Evolutionary conservation across 805 yeast species (phyloP), one percentile per base, ranked within the genome.

Genomic region (Yarrowia porcina): DNA sequence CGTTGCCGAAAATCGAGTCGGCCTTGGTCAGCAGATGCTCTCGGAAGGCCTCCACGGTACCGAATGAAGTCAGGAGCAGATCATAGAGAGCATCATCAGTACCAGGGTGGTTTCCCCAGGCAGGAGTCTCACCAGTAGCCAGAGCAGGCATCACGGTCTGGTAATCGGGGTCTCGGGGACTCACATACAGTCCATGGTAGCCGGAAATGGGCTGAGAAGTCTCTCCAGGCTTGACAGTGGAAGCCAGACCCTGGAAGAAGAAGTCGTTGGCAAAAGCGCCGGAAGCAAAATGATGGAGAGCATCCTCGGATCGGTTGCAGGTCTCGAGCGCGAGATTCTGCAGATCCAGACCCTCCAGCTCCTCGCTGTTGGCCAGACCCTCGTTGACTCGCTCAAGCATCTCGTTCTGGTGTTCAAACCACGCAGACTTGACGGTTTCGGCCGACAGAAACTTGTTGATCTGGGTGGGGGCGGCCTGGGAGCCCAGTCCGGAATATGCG

Each of bases 251-350:
- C 50, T 61, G 47, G 64, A 91, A 86, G 70, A 89, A 90, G 63
- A 94, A 82, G 76, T 93, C 97, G 76, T 94, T 94, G 75, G 90
- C 91, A 77, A 89, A 93, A 1, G 90, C 86, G 72, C 88, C 96
- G 4, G 97, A 88, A 1, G 98, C 97, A 70, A 81, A 83, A 42
- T 61, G 66, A 45, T 65, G 54, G 39, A 69, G 62, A 36, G 64
- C 65, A 42, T 54, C 61, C 45, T 65, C 67, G 27, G 67, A 61
- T 17, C 41, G 49, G 35, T 61, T 64, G 28, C 57, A 39, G 18
- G 68, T 66, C 18, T 63, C 65, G 21, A 63, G 64, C 39, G 66
- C 63, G 33, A 67, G 57, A 44, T 63, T 64, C 56, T 45, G 68
- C 30, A 65, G 65, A 13, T 66, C 61, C 17, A 62, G 63, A 38